Base-by-base conservation (phyloP, 2,329 filamentous ascomycete genomes). In the Fusarium begoniae region DNA sequence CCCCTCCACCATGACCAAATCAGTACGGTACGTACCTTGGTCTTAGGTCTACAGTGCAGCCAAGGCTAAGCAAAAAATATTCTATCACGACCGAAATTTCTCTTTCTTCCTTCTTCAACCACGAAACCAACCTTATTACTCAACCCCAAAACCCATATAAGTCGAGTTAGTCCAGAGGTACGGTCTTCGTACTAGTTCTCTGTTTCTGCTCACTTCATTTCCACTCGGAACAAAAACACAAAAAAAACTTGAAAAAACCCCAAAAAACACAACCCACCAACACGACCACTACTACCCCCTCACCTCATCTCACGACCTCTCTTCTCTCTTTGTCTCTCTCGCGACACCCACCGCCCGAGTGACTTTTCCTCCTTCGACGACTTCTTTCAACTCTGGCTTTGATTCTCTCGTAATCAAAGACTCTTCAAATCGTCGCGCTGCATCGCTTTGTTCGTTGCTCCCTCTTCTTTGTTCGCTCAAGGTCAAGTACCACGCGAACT, bases 191-290 rank as follows among this genome's bases (percentile, higher is more conserved):
- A 85, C 87, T 87, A 84, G 81, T 85, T 87, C 85, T 88, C 86
- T 90, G 87, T 87, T 86, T 88, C 88, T 86, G 84, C 85, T 85
- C 86, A 83, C 83, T 84, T 86, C 84, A 71, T 84, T 85, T 80
- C 81, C 82, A 83, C 81, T 82, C 82, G 83, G 70, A 81, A 85
- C 84, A 88, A 88, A 88, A 83, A 83, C 83, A 84, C 80, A 82
- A 87, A 90, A 90, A 90, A 90, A 89, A 79, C 80, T 84, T 84
- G 87, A 89, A 90, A 90, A 84, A 82, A 82, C 75, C 80, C 81
- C 84, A 84, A 89, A 90, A 87, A 84, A 90, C 72, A 69, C 75
- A 75, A 73, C 75, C 70, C 66, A 71, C 72, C 71, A 55, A 55
- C 37, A 55, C 51, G 24, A 55, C 51, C 51, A 41, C 35, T 41